Evolutionary conservation across 495 filamentous ascomycete genomes (phyloP).

Genomic region (Aspergillus cavernicola): DNA sequence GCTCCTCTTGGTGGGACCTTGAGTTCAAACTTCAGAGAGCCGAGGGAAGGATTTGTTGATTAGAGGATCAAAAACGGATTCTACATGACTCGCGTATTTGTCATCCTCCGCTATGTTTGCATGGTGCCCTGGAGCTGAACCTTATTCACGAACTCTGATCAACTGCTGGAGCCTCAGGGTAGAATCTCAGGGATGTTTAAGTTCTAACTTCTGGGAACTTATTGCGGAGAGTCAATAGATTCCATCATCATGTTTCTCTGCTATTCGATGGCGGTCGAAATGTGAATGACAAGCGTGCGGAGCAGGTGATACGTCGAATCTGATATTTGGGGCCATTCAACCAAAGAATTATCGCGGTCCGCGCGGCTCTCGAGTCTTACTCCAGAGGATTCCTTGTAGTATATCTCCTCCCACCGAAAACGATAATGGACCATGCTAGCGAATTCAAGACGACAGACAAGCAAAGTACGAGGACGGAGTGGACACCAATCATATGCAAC

Average conservation of each 20-base stretch:
- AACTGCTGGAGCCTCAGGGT: conserved; percentile 1
- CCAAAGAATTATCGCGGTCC: conserved; percentile 5
- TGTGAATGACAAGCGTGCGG: neutral
- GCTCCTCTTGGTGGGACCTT: neutral
- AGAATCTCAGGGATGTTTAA: neutral
- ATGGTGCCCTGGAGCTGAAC: neutral
- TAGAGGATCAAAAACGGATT: neutral
- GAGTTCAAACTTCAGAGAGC: neutral
- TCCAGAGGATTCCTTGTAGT: neutral
- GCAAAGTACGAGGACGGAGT: neutral
- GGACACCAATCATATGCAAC: neutral
- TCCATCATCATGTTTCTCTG: neutral
- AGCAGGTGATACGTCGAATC: conserved; percentile 13
- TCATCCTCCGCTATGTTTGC: conserved; percentile 1
- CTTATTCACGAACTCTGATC: conserved; percentile 2
- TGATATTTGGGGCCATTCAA: conserved; percentile 3
- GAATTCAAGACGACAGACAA: neutral
- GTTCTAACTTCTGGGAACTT: neutral
- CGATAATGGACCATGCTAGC: neutral
- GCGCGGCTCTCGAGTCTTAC: conserved; percentile 7
- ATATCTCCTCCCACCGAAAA: neutral
- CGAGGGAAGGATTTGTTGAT: neutral
- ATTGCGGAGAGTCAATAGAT: neutral
- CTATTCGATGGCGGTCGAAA: neutral
- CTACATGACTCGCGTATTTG: conserved; percentile 5